Evolutionary conservation across 2,329 filamentous ascomycete genomes (phyloP), one percentile per base, ranked within the genome.

Genomic region (Aaosphaeria arxii): DNA sequence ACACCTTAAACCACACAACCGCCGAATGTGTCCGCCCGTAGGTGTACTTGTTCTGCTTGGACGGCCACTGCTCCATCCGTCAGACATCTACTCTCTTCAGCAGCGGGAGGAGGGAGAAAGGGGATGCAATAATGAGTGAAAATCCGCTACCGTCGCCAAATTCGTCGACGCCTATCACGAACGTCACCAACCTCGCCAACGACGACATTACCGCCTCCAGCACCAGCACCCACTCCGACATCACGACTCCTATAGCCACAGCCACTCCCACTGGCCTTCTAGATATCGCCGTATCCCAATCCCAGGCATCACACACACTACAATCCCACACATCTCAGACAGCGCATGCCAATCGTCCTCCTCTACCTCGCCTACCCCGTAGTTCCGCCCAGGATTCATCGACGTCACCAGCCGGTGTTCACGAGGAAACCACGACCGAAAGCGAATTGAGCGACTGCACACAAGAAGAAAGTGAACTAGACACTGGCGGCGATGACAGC

Each of bases 101-200:
- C 56, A 48, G 43, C 46, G 49, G 53, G 51, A 55, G 49, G 52
- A 50, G 50, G 55, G 53, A 55, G 45, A 48, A 31, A 55, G 58
- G 61, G 56, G 56, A 58, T 62, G 61, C 58, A 48, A 63, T 50
- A 51, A 66, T 66, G 63, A 60, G 57, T 45, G 54, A 54, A 55
- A 48, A 50, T 45, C 58, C 61, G 43, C 49, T 59, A 44, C 53
- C 54, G 40, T 62, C 62, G 49, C 60, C 60, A 45, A 54, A 47
- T 42, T 51, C 53, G 33, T 54, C 51, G 54, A 52, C 43, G 30
- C 40, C 48, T 28, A 38, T 40, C 38, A 13, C 41, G 17, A 24
- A 24, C 17, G 17, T 24, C 17, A 24, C 17, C 17, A 24, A 24
- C 29, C 11, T 31, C 41, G 31, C 48, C 48, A 49, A 50, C 43